These are phyloP conservation scores for Apiospora aurea DNA, from an alignment of 2,329 filamentous ascomycete species.

Conservation along the genomic window DNA sequence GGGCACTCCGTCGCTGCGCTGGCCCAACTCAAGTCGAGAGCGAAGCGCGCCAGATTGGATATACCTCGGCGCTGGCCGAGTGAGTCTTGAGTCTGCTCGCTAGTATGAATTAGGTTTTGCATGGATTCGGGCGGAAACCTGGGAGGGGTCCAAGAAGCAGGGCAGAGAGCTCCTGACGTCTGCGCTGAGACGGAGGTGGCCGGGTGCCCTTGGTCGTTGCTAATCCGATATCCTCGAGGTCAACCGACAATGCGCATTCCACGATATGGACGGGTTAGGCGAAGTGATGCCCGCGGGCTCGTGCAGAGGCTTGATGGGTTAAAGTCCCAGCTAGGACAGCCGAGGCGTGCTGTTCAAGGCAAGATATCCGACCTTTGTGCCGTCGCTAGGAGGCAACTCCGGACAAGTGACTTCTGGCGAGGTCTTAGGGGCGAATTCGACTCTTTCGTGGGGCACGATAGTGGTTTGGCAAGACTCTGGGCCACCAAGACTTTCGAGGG, in stretches of 20 bases:
- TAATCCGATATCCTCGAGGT: conserved; percentile 20
- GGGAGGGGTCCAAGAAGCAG: conserved; percentile 30
- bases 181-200: conserved; percentile 36
- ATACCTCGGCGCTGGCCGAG: conserved; percentile 67
- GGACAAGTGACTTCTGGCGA: conserved; percentile 7
- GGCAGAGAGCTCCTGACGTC: conserved; percentile 36
- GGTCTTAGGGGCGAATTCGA: conserved; percentile 18
- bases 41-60: conserved; percentile 61
- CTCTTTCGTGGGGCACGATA: conserved; percentile 57
- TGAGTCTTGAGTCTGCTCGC: conserved; percentile 53
- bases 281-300: background rate
- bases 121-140: conserved; percentile 54
- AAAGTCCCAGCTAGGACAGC: background rate
- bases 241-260: background rate
- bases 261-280: background rate
- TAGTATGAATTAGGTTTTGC: conserved; percentile 56
- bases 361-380: conserved; percentile 6
- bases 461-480: conserved; percentile 56
- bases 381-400: conserved; percentile 3
- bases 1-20: conserved; percentile 61
- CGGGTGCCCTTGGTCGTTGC: conserved; percentile 29
- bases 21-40: conserved; percentile 63
- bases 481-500: conserved; percentile 47
- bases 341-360: conserved; percentile 1
- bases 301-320: conserved; percentile 5